phyloP scores from a whole-genome alignment of 352 stramenopile species.

The Blastocystis sp. region DNA sequence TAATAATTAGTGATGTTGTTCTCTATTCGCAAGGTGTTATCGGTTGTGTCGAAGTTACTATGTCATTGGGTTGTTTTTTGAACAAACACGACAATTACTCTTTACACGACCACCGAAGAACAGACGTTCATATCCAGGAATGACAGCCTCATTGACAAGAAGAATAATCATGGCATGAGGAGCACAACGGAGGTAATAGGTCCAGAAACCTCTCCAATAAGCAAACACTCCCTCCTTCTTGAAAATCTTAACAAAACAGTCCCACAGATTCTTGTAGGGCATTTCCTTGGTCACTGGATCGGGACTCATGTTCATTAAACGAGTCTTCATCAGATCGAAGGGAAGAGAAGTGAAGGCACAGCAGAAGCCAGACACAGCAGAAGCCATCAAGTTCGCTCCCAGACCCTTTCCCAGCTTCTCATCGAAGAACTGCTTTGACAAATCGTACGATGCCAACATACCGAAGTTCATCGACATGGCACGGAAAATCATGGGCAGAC shows the following conservation, averaged over 20 bases:
- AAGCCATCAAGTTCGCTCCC: conserved; percentile 82
- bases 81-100: conserved; percentile 31
- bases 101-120: conserved; percentile 31
- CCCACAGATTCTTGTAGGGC: conserved; percentile 86
- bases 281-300: conserved; percentile 79
- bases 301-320: conserved; percentile 92
- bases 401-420: conserved; percentile 42
- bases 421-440: conserved; percentile 70
- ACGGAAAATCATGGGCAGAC: conserved; percentile 83
- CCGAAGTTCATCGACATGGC: conserved; percentile 98
- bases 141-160: conserved; percentile 81
- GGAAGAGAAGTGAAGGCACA: conserved; percentile 92
- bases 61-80: conserved; percentile 1
- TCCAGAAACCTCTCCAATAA: conserved; percentile 92
- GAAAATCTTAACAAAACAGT: conserved; percentile 87
- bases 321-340: conserved; percentile 96
- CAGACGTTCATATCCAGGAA: conserved; percentile 14
- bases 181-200: conserved; percentile 94
- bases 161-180: conserved; percentile 99
- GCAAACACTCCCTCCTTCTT: conserved; percentile 85
- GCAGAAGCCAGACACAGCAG: conserved; percentile 88
- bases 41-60: background rate
- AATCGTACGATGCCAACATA: conserved; percentile 98
- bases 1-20: conserved; percentile 1
- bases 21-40: background rate